These are phyloP conservation scores for Leishmania gerbilli DNA, from an alignment of 208 protist species.

Conservation along the genomic window DNA sequence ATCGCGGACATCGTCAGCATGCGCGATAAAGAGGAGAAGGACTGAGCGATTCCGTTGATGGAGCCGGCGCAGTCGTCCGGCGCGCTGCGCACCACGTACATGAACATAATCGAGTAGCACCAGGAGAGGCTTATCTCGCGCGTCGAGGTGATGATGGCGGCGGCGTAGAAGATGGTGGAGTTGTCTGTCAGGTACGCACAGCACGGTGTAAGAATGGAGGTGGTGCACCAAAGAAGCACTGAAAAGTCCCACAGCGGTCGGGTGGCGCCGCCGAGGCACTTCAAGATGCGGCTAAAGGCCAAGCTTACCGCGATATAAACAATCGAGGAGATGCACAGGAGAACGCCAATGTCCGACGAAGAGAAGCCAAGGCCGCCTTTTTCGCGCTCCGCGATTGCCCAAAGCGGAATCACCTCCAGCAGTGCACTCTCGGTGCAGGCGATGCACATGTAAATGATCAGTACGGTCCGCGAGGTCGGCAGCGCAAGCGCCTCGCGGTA, in stretches of 20 bases:
- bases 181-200: constrained; percentile 28
- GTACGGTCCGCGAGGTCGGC: constrained; percentile 36
- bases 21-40: constrained; percentile 46
- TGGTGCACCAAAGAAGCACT: constrained; percentile 31
- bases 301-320: constrained; percentile 53
- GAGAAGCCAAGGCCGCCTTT: constrained; percentile 49
- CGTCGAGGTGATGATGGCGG: constrained; percentile 31
- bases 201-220: constrained; percentile 32
- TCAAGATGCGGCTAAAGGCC: constrained; percentile 34
- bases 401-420: constrained; percentile 57
- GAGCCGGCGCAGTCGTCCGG: constrained; percentile 53
- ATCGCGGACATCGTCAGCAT: constrained; percentile 57
- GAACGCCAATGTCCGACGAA: constrained; percentile 38
- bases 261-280: constrained; percentile 24
- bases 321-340: constrained; percentile 54
- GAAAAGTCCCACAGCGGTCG: constrained; percentile 33
- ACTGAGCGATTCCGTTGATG: constrained; percentile 68
- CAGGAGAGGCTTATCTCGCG: constrained; percentile 56
- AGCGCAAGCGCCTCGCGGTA: constrained; percentile 54
- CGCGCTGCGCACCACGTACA: constrained; percentile 63
- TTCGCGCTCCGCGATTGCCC: constrained; percentile 49
- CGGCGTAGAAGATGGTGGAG: constrained; percentile 27
- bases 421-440: constrained; percentile 49
- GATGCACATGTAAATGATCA: constrained; percentile 72
- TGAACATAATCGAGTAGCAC: constrained; percentile 60